Evolutionary conservation across 345 rosid species (phyloP), one percentile per base, ranked within the genome.

Genomic region (Laguncularia racemosa): DNA sequence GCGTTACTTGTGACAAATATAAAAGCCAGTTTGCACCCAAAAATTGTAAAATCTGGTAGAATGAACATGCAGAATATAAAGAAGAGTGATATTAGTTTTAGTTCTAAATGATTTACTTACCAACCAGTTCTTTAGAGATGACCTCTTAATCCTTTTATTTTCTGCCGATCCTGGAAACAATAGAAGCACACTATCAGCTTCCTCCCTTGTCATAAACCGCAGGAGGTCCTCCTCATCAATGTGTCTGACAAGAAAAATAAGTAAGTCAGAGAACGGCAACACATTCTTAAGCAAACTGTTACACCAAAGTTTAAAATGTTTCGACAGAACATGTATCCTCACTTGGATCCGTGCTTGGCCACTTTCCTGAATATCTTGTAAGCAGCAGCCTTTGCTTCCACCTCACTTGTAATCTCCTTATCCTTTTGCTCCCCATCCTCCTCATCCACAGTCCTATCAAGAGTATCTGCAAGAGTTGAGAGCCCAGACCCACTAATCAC

Each of bases 371-470:
- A 85, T 58, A 82, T 75, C 72, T 56, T 64, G 67, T 74, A 80
- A 44, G 86, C 88, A 55, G 92, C 89, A 12, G 76, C 83, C 56
- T 64, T 83, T 12, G 92, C 86, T 69, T 85, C 89, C 89, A 81
- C 76, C 63, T 85, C 86, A 20, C 73, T 82, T 2, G 81, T 80
- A 55, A 85, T 85, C 72, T 85, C 83, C 52, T 63, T 28, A 50
- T 80, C 72, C 55, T 71, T 68, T 63, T 74, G 66, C 71, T 66
- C 74, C 10, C 60, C 53, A 18, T 78, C 84, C 46, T 82, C 88
- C 12, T 76, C 81, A 38, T 68, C 73, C 51, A 14, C 61, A 19
- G 68, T 63, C 21, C 44, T 20, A 14, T 84, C 81, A n/a, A 82
- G 77, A 15, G 71, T 5, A 49, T 60, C 62, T 3, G 73, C 65